Evolutionary conservation across 495 filamentous ascomycete species (phyloP).

Genomic region (Tuber brumale): DNA sequence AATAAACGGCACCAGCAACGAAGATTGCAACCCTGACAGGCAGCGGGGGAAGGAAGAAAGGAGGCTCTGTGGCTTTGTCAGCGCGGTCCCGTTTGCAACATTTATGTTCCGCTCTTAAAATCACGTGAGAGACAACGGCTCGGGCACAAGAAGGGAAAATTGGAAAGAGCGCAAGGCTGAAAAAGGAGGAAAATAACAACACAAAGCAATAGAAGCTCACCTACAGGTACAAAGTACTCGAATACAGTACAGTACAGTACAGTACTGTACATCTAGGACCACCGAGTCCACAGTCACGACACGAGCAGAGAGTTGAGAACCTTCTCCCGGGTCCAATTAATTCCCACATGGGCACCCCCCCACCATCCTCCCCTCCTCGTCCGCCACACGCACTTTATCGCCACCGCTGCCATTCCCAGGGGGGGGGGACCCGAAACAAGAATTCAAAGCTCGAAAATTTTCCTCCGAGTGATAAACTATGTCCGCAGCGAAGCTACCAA

Average conservation of each 20-base stretch:
- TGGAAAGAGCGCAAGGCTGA: background rate
- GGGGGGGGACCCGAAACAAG: background rate
- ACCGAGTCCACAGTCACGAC: background rate
- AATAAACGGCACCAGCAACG: background rate
- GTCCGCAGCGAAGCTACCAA: background rate
- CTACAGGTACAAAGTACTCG: too few relatives aligned
- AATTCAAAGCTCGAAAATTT: background rate
- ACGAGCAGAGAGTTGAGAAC: background rate
- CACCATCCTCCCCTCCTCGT: background rate
- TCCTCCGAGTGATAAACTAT: background rate
- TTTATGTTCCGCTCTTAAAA: background rate
- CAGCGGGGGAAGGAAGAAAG: background rate
- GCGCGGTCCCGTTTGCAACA: background rate
- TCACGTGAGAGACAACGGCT: background rate
- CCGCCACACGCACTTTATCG: background rate
- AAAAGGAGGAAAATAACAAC: background rate
- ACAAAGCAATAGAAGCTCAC: background rate
- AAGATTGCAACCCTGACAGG: background rate
- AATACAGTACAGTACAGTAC: too few relatives aligned
- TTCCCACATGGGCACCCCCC: background rate
- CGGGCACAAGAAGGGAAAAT: background rate
- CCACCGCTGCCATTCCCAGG: background rate
- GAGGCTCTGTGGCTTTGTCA: conserved; percentile 5
- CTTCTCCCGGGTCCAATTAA: background rate
- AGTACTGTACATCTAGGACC: background rate